A percentile compares a stretch with the other conserved stretches of the same genome.
Evolutionary conservation across 352 stramenopile species (phyloP).

Genomic region (Phytophthora tentaculata): DNA sequence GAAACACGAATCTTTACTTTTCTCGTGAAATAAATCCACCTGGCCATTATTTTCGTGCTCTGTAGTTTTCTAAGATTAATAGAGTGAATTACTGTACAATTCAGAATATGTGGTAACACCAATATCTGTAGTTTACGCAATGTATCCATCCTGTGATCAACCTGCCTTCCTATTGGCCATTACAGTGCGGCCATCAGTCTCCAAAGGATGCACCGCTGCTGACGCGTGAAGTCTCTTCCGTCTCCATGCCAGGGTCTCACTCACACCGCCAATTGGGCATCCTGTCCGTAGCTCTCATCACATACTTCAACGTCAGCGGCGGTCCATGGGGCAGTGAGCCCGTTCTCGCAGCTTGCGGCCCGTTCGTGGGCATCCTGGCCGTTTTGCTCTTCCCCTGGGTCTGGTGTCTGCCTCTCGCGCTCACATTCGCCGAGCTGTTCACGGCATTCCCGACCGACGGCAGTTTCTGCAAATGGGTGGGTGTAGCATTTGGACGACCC

Average conservation of each 20-base stretch:
- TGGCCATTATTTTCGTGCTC: no score
- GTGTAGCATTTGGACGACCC: constrained; percentile 75
- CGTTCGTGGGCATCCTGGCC: constrained; percentile 68
- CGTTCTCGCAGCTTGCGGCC: constrained; percentile 63
- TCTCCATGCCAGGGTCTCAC: constrained; percentile 62
- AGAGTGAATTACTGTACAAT: no score
- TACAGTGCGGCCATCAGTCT: constrained; percentile 2
- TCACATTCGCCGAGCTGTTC: constrained; percentile 82
- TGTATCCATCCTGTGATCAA: constrained; percentile 23
- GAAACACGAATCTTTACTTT: no score
- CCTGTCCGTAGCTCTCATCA: constrained; percentile 75
- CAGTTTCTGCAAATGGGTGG: constrained; percentile 86
- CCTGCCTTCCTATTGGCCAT: constrained; percentile 6
- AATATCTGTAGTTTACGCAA: no score
- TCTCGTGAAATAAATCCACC: no score
- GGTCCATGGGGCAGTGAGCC: constrained; percentile 75
- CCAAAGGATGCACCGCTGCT: constrained; percentile 26
- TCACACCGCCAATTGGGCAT: constrained; percentile 72
- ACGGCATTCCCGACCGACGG: constrained; percentile 81
- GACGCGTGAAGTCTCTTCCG: constrained; percentile 9
- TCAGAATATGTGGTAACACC: no score
- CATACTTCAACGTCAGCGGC: constrained; percentile 82
- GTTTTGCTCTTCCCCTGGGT: constrained; percentile 75
- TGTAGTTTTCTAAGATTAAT: no score
- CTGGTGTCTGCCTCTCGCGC: constrained; percentile 72